Evolutionary conservation across 495 filamentous ascomycete species (phyloP), one percentile per base, ranked within the genome.

Genomic region (Tirmania nivea): DNA sequence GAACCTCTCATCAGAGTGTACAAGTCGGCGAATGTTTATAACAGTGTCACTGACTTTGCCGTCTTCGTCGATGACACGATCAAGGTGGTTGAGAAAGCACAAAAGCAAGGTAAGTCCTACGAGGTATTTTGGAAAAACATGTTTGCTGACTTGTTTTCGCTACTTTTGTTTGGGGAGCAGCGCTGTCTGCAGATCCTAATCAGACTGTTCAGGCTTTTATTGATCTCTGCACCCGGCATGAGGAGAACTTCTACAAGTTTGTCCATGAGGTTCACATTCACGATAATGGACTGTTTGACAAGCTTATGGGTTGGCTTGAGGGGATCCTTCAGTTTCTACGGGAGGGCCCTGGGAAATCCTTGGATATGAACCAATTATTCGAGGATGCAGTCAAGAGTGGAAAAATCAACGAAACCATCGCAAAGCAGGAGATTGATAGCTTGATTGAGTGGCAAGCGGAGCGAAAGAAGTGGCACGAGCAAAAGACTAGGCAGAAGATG

Each of bases 121-220:
- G 25, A 31, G n/a, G n/a, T n/a, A 31, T 31, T 31, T 31, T 3
- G 25, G 25, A 31, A 31, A 31, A 31, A 3, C 25, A 31, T 31
- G 25, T 5, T 31, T 31, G 25, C 25, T 31, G 25, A 31, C 25
- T 7, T 31, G 25, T 31, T 3, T 31, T 31, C 25, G 25, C 25
- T 31, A 31, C 25, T 31, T 31, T 31, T 31, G 25, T 3, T 3
- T 31, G 25, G 25, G 25, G 25, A 31, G 7, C 42, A 19, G 92
- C 94, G 66, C 79, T 89, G 48, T 82, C 83, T 0, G 86, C 87
- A 0, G 90, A 97, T 63, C 90, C 90, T 12, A 97, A 97, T 68
- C 87, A 94, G 69, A 97, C 90, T 0, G 90, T 97, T n/a, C 90
- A 97, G 66, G 76, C 85, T 36, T 97, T 97, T 65, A 97, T 96